Evolutionary conservation across 257 asterid species (phyloP).

Genomic region (Avicennia marina): DNA sequence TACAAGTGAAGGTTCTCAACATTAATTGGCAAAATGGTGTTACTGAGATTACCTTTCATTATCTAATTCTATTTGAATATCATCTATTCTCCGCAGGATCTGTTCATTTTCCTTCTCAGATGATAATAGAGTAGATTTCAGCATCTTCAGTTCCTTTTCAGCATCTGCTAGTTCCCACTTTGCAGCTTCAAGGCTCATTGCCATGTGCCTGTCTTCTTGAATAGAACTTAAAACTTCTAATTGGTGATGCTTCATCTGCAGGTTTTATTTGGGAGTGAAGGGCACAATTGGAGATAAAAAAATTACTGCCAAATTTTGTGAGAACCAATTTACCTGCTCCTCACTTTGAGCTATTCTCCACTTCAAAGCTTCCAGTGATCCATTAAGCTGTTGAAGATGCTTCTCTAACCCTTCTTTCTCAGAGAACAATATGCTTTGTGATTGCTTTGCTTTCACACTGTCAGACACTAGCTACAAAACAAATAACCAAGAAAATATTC

Average conservation of each 20-base stretch:
- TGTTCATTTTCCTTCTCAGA: conserved; percentile 90
- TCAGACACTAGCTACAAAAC: conserved; percentile 85
- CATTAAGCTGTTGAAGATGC: conserved; percentile 61
- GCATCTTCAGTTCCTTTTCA: conserved; percentile 92
- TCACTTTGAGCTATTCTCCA: conserved; percentile 57
- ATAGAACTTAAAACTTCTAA: conserved; percentile 53
- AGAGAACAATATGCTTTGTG: conserved; percentile 56
- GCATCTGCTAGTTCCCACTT: conserved; percentile 86
- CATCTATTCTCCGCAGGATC: conserved; percentile 70
- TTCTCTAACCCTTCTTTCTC: conserved; percentile 59
- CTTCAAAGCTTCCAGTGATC: conserved; percentile 61
- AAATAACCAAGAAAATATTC: conserved; percentile 12
- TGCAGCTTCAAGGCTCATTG: conserved; percentile 51
- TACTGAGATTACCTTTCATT: conserved; percentile 58
- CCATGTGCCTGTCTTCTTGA: conserved; percentile 69
- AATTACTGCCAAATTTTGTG: conserved; percentile 1
- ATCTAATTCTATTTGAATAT: conserved; percentile 57
- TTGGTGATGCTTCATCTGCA: conserved; percentile 71
- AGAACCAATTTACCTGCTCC: conserved; percentile 58
- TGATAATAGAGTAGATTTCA: conserved; percentile 60
- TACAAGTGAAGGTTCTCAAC: background rate
- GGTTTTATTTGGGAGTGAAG: conserved; percentile 20
- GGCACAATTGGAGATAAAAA: conserved; percentile 15
- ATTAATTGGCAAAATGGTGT: background rate
- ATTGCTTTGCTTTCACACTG: conserved; percentile 91